Base-by-base conservation (phyloP, 257 asterid genomes). In the Lithospermum erythrorhizon region DNA sequence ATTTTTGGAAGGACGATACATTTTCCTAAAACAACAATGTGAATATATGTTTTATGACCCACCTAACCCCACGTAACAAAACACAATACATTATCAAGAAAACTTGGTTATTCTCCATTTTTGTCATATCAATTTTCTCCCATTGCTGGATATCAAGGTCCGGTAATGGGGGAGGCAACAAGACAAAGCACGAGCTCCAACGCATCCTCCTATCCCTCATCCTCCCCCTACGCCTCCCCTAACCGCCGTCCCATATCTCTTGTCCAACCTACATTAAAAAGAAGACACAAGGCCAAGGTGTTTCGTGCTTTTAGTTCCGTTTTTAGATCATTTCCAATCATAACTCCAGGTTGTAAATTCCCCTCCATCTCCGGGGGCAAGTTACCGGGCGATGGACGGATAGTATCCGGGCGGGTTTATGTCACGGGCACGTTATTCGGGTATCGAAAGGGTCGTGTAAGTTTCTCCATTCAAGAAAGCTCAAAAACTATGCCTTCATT, bases 401-500 rank as follows among this genome's bases (percentile, higher is more conserved):
- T 58, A 13, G n/a, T 56, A 10, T 13, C 49, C 17, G 62, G 45
- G 17, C 45, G 58, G 3, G 58, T 63, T 20, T 85, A 84, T 6
- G 62, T 90, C n/a, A 82, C 91, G 0, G 91, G 95, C 1, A 87
- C 95, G 16, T 76, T 89, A 14, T 89, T 87, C 47, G 94, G 97
- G 0, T 81, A 73, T 35, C 59, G 82, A 0, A 79, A 73, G 68
- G 82, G 84, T 0, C 71, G 80, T 0, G 82, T 70, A 0, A 76
- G 79, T 66, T 66, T 79, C 0, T 79, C 84, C 21, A 55, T 79
- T 3, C 84, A 79, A 21, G 84, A 79, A 63, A 76, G 65, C 52
- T 73, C 84, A 0, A 67, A 59, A 57, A 76, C 79, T 9, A 53
- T 79, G 5, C 84, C 84, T 0, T 64, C 73, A 0, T 30, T 76